Percentiles rank a stretch among this genome's conserved stretches.
Evolutionary conservation across 2,329 filamentous ascomycete genomes (phyloP).

Genomic region (Ceratocystis destructans): DNA sequence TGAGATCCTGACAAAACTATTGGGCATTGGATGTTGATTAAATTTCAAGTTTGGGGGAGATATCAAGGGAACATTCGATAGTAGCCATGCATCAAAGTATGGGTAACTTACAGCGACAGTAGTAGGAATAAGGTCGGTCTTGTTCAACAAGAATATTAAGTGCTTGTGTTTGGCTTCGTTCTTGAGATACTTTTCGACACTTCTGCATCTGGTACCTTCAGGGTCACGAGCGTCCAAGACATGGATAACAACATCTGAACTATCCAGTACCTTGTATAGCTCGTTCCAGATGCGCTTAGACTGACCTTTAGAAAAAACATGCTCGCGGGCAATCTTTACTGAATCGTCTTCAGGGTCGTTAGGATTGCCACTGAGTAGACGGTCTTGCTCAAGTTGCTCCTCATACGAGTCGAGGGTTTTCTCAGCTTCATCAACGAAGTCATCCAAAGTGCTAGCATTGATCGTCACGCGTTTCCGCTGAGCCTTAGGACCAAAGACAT

Average conservation of each 20-base stretch:
- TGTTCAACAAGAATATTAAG: conserved; percentile 39
- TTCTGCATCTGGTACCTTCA: conserved; percentile 71
- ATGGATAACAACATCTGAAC: conserved; percentile 76
- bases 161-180: conserved; percentile 92
- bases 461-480: conserved; percentile 89
- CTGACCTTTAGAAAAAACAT: conserved; percentile 89
- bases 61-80: conserved; percentile 10
- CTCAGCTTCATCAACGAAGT: conserved; percentile 65
- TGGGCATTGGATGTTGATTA: conserved; percentile 35
- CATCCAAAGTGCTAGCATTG: conserved; percentile 64
- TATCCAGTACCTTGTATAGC: conserved; percentile 81
- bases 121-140: conserved; percentile 72
- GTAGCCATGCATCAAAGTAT: conserved; percentile 4
- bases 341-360: conserved; percentile 36
- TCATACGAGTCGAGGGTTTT: conserved; percentile 71
- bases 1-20: conserved; percentile 72
- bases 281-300: conserved; percentile 97
- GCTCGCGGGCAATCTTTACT: conserved; percentile 55
- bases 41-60: not conserved
- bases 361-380: conserved; percentile 57
- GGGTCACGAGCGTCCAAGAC: conserved; percentile 83
- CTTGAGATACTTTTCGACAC: conserved; percentile 71
- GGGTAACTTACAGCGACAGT: conserved; percentile 74
- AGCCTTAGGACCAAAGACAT: conserved; percentile 86
- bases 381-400: conserved; percentile 66